phyloP scores from a whole-genome alignment of 176 grass and related monocot genomes.

The Guadua angustifolia region DNA sequence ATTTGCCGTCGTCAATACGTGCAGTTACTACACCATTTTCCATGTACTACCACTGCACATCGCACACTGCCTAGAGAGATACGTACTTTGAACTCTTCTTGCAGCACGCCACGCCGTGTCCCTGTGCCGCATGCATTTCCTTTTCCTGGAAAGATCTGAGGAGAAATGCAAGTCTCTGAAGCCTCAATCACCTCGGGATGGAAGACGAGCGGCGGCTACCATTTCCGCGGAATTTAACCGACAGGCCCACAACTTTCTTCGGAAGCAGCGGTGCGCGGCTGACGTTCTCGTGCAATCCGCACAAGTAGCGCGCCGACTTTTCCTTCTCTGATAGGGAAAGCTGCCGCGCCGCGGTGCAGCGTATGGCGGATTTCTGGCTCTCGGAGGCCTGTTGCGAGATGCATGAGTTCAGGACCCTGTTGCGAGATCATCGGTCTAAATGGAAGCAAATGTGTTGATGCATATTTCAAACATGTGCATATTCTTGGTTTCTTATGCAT shows the following conservation, averaged over 20 bases:
- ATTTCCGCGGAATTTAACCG: background rate
- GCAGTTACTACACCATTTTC: background rate
- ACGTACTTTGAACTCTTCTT: background rate
- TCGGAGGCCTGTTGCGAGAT: background rate
- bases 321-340: constrained; percentile 10
- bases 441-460: too few species aligned
- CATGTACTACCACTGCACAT: background rate
- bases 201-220: background rate
- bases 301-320: constrained; percentile 20
- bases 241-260: constrained; percentile 3
- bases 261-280: background rate
- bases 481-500: background rate
- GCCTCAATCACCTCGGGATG: background rate
- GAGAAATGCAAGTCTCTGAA: background rate
- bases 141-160: constrained; percentile 3
- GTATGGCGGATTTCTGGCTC: constrained; percentile 14
- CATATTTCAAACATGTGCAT: background rate
- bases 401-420: background rate
- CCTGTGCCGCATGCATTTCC: constrained; percentile 15
- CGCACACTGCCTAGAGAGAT: constrained; percentile 42
- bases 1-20: constrained; percentile 1
- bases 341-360: constrained; percentile 14
- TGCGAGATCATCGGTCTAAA: background rate
- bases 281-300: background rate
- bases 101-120: background rate